Evolutionary conservation across 305 asterid genomes (phyloP), one percentile per base, ranked within the genome.

Genomic region (Lippia alba): DNA sequence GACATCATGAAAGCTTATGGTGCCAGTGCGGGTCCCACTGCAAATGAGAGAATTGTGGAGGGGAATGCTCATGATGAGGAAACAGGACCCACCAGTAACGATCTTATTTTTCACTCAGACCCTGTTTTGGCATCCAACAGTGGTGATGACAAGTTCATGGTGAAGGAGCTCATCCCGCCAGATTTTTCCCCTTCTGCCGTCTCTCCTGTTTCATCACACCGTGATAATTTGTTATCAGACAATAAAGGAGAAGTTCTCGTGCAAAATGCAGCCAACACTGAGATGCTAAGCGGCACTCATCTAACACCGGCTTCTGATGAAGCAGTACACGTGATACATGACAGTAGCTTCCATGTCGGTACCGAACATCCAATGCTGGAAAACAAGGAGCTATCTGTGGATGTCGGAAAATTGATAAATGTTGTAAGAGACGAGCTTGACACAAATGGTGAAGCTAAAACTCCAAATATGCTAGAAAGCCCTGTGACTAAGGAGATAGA

Each of bases 331-430:
- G 96, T 83, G 69, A 79, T 88, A 56, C 80, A 85, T 2, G 92
- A 84, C 75, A 87, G 96, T 74, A 86, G 92, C 70, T 82, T 81
- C 77, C 91, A 82, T 51, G 86, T 88, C 30, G 86, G 85, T 17
- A 57, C 69, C 17, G 89, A 87, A 71, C 88, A 79, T 62, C 88
- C 83, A 6, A 76, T 79, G 16, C 61, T 72, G 15, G 91, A 82
- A 67, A 76, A 81, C 46, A 58, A 60, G 69, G 94, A 82, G 57
- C 84, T 73, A 66, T 76, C 76, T 50, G 34, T 64, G 74, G 79
- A 83, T 54, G 82, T 74, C 17, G 87, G 82, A 48, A 89, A 84
- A 72, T 81, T 80, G 74, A 78, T 87, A 56, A 80, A 81, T 54
- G 86, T 77, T 50, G 82, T 73, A 18, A 76, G 80, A 64, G 90